These are phyloP conservation scores for Alternaria brassicae DNA, from an alignment of 2,329 filamentous ascomycete genomes.

Conservation along the genomic window DNA sequence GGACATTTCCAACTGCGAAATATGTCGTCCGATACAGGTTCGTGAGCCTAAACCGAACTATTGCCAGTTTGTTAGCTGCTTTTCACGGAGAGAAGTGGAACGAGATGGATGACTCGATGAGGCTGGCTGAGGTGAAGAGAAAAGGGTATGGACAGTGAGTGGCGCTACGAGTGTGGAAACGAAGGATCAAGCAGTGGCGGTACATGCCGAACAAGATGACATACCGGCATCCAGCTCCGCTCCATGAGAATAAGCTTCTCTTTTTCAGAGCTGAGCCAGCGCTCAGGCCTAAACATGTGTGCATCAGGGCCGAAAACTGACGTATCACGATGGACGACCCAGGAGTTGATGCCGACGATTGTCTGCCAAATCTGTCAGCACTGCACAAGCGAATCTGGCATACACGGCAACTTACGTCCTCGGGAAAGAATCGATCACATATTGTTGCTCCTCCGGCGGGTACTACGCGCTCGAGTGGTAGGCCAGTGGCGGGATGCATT, in stretches of 20 bases:
- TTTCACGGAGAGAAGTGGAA: neutral
- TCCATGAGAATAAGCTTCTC: constrained; percentile 26
- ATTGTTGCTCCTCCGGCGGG: constrained; percentile 25
- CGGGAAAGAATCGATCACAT: constrained; percentile 24
- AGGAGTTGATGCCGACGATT: constrained; percentile 31
- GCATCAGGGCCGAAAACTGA: constrained; percentile 27
- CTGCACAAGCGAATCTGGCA: neutral
- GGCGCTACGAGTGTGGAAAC: neutral
- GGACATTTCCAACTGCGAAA: constrained; percentile 18
- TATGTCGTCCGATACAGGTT: constrained; percentile 29
- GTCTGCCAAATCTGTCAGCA: constrained; percentile 12
- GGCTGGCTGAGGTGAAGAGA: neutral
- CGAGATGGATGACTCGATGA: neutral
- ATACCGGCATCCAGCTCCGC: constrained; percentile 27
- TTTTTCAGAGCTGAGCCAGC: constrained; percentile 27
- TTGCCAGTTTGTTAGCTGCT: constrained; percentile 5
- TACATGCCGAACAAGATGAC: constrained; percentile 1
- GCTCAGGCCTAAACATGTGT: constrained; percentile 26
- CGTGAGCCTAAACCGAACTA: constrained; percentile 27
- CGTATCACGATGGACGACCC: constrained; percentile 28
- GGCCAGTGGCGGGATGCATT: constrained; percentile 33
- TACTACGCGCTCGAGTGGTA: constrained; percentile 32
- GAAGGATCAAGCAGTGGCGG: neutral
- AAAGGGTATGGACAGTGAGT: neutral
- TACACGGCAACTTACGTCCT: constrained; percentile 15